Evolutionary conservation across 208 protist genomes (phyloP).

Genomic region (Leishmania lainsoni): DNA sequence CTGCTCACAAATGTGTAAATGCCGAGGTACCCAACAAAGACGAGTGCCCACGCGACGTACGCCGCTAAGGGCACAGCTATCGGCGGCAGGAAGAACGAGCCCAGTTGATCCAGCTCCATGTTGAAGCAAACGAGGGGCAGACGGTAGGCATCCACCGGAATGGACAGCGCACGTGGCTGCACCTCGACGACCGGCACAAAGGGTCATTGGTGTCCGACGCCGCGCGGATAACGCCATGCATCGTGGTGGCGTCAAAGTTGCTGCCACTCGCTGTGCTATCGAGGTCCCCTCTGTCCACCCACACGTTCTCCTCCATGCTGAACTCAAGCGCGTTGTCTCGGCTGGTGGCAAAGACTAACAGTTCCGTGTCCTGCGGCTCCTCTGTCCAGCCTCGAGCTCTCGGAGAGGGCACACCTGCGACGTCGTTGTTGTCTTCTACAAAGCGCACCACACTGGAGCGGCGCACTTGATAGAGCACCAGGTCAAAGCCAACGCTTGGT

Average conservation of each 20-base stretch:
- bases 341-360: conserved; percentile 32
- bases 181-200: conserved; percentile 43
- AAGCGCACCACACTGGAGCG: not conserved
- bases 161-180: conserved; percentile 12
- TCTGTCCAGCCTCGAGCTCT: not conserved
- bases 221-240: not conserved
- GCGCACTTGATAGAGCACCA: conserved; percentile 38
- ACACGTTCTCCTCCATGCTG: conserved; percentile 27
- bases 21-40: conserved; percentile 26
- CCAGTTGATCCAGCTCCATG: conserved; percentile 31
- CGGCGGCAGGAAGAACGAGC: conserved; percentile 23
- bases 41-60: conserved; percentile 11
- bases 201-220: not conserved
- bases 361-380: conserved; percentile 45
- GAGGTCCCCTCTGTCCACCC: conserved; percentile 16
- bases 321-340: conserved; percentile 21
- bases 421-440: not conserved
- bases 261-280: not conserved
- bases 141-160: conserved; percentile 23
- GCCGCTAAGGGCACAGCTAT: conserved; percentile 25
- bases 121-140: conserved; percentile 37
- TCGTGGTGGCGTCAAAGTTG: not conserved
- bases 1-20: conserved; percentile 34
- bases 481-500: conserved; percentile 44
- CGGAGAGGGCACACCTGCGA: not conserved